Conservation (phyloP, 2,329 filamentous ascomycete genomes). For the Botrytis aclada region DNA sequence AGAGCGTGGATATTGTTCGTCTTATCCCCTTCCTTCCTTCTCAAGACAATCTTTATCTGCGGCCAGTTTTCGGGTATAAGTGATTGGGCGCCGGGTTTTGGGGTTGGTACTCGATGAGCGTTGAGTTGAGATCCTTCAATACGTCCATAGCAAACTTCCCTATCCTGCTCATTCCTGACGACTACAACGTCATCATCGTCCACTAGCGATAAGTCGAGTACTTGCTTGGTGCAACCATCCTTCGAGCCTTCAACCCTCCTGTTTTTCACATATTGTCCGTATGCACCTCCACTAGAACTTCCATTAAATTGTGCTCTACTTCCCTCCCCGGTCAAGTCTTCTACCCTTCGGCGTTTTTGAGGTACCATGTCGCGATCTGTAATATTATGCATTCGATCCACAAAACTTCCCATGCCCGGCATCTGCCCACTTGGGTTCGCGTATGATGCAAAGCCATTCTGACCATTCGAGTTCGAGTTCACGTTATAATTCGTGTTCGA, state of each 20-base stretch:
- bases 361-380: slow-evolving; percentile 62
- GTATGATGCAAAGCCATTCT: slow-evolving; percentile 27
- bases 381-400: slow-evolving; percentile 75
- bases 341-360: slow-evolving; percentile 62
- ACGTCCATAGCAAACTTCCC: slow-evolving; percentile 80
- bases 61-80: slow-evolving; percentile 64
- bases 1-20: slow-evolving; percentile 65
- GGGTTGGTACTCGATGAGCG: slow-evolving; percentile 64
- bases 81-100: slow-evolving; percentile 59
- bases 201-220: slow-evolving; percentile 46
- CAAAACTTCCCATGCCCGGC: slow-evolving; percentile 55
- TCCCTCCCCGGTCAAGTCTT: slow-evolving; percentile 43
- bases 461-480: slow-evolving; percentile 1
- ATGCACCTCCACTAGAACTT: slow-evolving; percentile 53
- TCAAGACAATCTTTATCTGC: slow-evolving; percentile 68
- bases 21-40: slow-evolving; percentile 53
- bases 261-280: slow-evolving; percentile 66
- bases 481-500: neutral
- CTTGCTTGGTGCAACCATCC: slow-evolving; percentile 34
- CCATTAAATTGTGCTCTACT: slow-evolving; percentile 45
- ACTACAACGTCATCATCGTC: slow-evolving; percentile 59
- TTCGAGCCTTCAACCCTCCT: slow-evolving; percentile 47
- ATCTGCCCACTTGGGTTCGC: slow-evolving; percentile 25
- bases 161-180: slow-evolving; percentile 57
- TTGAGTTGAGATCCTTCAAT: slow-evolving; percentile 65